A percentile compares a stretch with the other conserved stretches of the same genome.
phyloP scores from a whole-genome alignment of 148 eudicot genomes.

The Heliosperma pusillum region DNA sequence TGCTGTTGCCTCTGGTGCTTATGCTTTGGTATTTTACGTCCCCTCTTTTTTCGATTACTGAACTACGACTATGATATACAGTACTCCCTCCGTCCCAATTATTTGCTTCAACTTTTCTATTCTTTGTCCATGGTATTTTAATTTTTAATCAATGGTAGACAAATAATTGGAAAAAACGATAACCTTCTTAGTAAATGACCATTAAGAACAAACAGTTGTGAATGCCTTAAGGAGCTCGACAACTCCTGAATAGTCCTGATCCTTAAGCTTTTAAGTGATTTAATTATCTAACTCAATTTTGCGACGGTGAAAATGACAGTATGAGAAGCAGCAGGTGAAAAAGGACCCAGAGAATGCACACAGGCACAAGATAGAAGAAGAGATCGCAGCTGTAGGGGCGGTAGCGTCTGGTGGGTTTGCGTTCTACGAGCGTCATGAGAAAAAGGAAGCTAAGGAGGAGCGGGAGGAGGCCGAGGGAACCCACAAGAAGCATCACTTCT shows the following conservation, averaged over 20 bases:
- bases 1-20: constrained; percentile 30
- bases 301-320: not conserved
- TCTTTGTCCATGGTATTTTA: too few relatives aligned
- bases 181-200: too few relatives aligned
- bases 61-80: too few relatives aligned
- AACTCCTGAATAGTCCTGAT: too few relatives aligned
- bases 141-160: too few relatives aligned
- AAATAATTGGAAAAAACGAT: too few relatives aligned
- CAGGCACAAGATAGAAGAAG: not conserved
- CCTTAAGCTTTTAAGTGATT: too few relatives aligned
- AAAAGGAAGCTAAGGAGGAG: not conserved
- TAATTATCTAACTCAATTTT: not conserved
- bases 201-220: too few relatives aligned
- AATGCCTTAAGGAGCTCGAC: too few relatives aligned
- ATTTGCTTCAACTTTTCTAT: too few relatives aligned
- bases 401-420: not conserved
- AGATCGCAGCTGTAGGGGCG: not conserved
- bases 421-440: not conserved
- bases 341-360: not conserved
- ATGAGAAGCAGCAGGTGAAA: not conserved
- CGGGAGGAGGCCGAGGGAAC: not conserved
- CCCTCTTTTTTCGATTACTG: too few relatives aligned
- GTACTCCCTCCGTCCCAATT: too few relatives aligned
- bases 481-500: not conserved
- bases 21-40: not conserved